Base-by-base conservation (phyloP, 75 land plant genomes). In the Cunninghamia lanceolata region DNA sequence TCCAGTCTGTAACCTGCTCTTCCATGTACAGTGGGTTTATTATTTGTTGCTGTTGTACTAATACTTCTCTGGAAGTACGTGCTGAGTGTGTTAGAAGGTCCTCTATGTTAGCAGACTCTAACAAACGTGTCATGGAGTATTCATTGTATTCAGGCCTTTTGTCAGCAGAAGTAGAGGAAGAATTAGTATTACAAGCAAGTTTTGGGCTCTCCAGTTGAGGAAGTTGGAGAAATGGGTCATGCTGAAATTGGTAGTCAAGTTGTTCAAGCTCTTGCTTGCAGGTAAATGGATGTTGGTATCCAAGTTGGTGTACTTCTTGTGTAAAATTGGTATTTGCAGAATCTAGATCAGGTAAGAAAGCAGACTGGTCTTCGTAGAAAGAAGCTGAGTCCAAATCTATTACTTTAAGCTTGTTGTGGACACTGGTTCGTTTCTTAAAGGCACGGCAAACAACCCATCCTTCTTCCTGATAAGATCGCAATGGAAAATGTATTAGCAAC, bases 361-460 rank as follows among this genome's bases (percentile, higher is more conserved):
- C 11, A 39, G 85, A 17, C 86, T 25, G 86, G 30, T 73, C 83
- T 75, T 85, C 86, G 34, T 85, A 85, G 9, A 34, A 35, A 34
- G 85, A 78, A 42, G 42, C 9, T 14, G 79, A 71, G 84, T 80
- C 81, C 85, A 74, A 73, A 36, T 71, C 82, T 17, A 11, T 77
- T 45, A n/a, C 82, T 80, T 80, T 84, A 2, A 73, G 36, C 75
- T 73, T 73, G 75, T 73, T 73, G 2, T 89, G 85, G 52, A 82
- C 32, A n/a, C 53, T 82, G 86, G 88, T 84, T 81, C 94, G 53
- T 85, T 94, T 94, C 90, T 94, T 94, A 88, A 94, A 94, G 75
- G 93, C 95, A 59, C 95, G 85, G 75, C 95, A 94, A 7, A 94
- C 95, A 50, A 93, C 95, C 95, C 95, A 94, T 87, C 95, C 95